These are phyloP conservation scores for Talaromyces sp. DNA, from an alignment of 2,329 filamentous ascomycete genomes.

Conservation along the genomic window DNA sequence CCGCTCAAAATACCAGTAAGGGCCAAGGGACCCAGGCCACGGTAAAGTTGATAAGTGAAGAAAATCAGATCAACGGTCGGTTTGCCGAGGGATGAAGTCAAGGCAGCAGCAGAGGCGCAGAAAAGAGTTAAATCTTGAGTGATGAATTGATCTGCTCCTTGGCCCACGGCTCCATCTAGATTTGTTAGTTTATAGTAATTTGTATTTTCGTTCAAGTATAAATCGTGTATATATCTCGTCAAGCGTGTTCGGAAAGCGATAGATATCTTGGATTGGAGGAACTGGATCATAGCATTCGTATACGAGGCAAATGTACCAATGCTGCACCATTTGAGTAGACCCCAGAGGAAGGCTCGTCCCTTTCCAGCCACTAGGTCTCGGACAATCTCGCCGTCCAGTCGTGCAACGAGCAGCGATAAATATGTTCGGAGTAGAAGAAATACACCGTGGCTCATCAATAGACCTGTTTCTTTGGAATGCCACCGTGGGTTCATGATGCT, in stretches of 20 bases:
- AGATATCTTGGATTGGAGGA: slow-evolving; percentile 93
- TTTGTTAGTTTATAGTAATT: slow-evolving; percentile 97
- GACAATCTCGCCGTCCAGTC: slow-evolving; percentile 93
- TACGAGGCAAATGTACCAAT: slow-evolving; percentile 92
- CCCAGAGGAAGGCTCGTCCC: slow-evolving; percentile 81
- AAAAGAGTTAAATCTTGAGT: slow-evolving; percentile 96
- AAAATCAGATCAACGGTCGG: slow-evolving; percentile 95
- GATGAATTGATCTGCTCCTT: slow-evolving; percentile 93
- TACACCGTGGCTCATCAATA: slow-evolving; percentile 81
- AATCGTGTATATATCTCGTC: slow-evolving; percentile 93
- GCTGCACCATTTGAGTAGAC: slow-evolving; percentile 91
- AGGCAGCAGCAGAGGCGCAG: slow-evolving; percentile 83
- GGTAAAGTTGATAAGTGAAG: slow-evolving; percentile 96
- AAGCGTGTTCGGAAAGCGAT: slow-evolving; percentile 95
- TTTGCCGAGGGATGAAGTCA: slow-evolving; percentile 97
- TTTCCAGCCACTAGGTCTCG: slow-evolving; percentile 94
- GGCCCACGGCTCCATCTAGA: slow-evolving; percentile 85
- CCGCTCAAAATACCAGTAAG: slow-evolving; percentile 83
- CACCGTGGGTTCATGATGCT: slow-evolving; percentile 97
- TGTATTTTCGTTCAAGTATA: slow-evolving; percentile 91
- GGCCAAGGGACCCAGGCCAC: slow-evolving; percentile 83
- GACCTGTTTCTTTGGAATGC: slow-evolving; percentile 90
- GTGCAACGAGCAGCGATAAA: slow-evolving; percentile 85
- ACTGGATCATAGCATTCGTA: slow-evolving; percentile 99
- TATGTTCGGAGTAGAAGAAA: slow-evolving; percentile 93